Evolutionary conservation across 495 filamentous ascomycete species (phyloP).

Genomic region (Mytilinidion resinicola): DNA sequence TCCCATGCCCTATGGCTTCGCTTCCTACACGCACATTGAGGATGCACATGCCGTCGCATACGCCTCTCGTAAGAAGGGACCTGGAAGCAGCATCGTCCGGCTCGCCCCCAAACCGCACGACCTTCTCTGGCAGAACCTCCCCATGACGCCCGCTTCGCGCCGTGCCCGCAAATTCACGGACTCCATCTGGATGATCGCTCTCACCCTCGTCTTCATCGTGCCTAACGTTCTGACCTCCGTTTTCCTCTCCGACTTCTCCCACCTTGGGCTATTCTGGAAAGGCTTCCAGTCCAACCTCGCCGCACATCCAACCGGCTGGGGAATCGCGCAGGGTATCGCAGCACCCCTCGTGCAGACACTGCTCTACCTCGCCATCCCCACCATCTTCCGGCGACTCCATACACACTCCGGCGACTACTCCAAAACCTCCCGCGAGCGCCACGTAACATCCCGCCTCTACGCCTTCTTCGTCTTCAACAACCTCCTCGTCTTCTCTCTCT

Average conservation of each 20-base stretch:
- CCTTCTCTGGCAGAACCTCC: slow-evolving; percentile 91
- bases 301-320: slow-evolving; percentile 59
- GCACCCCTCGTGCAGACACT: slow-evolving; percentile 84
- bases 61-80: slow-evolving; percentile 68
- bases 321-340: slow-evolving; percentile 83
- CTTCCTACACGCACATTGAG: slow-evolving; percentile 77
- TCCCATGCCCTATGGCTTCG: slow-evolving; percentile 85
- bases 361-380: slow-evolving; percentile 81
- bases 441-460: slow-evolving; percentile 83
- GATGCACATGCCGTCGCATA: slow-evolving; percentile 85
- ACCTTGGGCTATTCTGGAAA: slow-evolving; percentile 73
- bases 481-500: slow-evolving; percentile 86
- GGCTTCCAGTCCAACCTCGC: slow-evolving; percentile 61
- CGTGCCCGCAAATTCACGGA: slow-evolving; percentile 66
- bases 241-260: slow-evolving; percentile 77
- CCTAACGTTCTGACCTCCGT: slow-evolving; percentile 92
- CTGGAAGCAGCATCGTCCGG: slow-evolving; percentile 64
- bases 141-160: slow-evolving; percentile 56
- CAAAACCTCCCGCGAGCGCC: slow-evolving; percentile 85
- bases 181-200: slow-evolving; percentile 67
- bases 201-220: slow-evolving; percentile 79
- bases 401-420: slow-evolving; percentile 74
- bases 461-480: slow-evolving; percentile 97
- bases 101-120: slow-evolving; percentile 83
- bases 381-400: slow-evolving; percentile 77